These are phyloP conservation scores for Kazachstania africana DNA, from an alignment of 805 yeast genomes.

Conservation along the genomic window DNA sequence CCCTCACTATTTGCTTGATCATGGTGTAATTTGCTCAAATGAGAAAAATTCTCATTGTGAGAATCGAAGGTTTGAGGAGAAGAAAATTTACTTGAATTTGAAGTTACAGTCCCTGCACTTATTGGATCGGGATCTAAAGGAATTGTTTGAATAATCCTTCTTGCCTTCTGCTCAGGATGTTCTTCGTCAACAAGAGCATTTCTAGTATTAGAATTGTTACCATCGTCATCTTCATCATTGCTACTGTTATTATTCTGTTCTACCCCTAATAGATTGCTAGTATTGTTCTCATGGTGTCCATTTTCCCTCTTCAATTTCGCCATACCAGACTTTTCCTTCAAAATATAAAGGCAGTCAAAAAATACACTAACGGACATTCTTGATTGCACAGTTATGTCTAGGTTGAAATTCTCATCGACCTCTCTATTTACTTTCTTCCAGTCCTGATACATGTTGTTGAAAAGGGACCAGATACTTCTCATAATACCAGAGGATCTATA, in stretches of 20 bases:
- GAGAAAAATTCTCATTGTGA: neutral
- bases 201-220: conserved; percentile 13
- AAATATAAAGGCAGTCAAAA: conserved; percentile 77
- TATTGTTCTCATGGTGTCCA: neutral
- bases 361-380: conserved; percentile 89
- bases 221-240: conserved; percentile 21
- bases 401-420: conserved; percentile 20
- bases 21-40: neutral
- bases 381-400: conserved; percentile 51
- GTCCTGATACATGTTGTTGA: conserved; percentile 53
- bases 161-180: conserved; percentile 60
- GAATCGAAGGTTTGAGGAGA: neutral
- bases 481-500: conserved; percentile 88
- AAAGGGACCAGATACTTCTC: conserved; percentile 87
- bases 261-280: conserved; percentile 1
- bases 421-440: conserved; percentile 21
- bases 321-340: conserved; percentile 84
- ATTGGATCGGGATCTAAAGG: conserved; percentile 82
- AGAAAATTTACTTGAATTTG: neutral
- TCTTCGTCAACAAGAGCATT: conserved; percentile 35
- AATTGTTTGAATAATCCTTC: conserved; percentile 63
- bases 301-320: conserved; percentile 39
- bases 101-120: conserved; percentile 14
- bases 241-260: conserved; percentile 1
- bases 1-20: neutral